Evolutionary conservation across 106 monocot species (phyloP).

Genomic region (Dendrobium chrysotoxum): DNA sequence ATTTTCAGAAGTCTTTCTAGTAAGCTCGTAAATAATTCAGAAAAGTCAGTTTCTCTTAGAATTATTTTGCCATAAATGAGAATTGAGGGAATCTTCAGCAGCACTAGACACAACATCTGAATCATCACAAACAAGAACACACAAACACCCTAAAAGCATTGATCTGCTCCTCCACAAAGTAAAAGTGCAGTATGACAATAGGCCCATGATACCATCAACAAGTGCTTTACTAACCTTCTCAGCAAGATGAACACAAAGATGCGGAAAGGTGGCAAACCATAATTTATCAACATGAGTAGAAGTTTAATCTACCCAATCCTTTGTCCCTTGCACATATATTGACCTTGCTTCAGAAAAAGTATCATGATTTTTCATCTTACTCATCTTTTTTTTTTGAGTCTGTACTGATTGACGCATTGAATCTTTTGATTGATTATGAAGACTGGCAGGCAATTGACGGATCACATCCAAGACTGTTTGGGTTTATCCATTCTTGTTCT

Average conservation of each 20-base stretch:
- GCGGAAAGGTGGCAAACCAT: slow-evolving; percentile 71
- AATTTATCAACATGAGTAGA: slow-evolving; percentile 12
- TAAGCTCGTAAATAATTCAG: too few relatives aligned
- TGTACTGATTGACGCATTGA: slow-evolving; percentile 9
- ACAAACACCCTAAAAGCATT: too few relatives aligned
- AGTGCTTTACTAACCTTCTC: slow-evolving; percentile 67
- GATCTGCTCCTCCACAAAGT: slow-evolving; percentile 55
- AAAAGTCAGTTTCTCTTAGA: slow-evolving; percentile 42
- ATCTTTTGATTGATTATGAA: slow-evolving; percentile 15
- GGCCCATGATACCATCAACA: slow-evolving; percentile 47
- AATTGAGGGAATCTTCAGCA: slow-evolving; percentile 58
- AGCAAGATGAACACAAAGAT: slow-evolving; percentile 74
- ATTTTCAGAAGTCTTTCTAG: too few relatives aligned
- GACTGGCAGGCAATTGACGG: slow-evolving; percentile 39
- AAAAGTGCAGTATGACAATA: slow-evolving; percentile 50
- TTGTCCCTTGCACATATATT: slow-evolving; percentile 53
- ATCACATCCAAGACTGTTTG: slow-evolving; percentile 60
- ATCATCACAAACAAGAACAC: too few relatives aligned
- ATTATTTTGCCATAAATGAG: slow-evolving; percentile 30
- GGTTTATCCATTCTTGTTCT: slow-evolving; percentile 25
- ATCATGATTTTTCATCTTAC: slow-evolving; percentile 11
- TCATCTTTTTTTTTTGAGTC: slow-evolving; percentile 3
- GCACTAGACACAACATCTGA: too few relatives aligned
- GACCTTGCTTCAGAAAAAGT: slow-evolving; percentile 10
- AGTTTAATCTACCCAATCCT: slow-evolving; percentile 69